Percentiles rank a stretch among this genome's conserved stretches.
Conservation (phyloP, 768 basidiomycete species). For the Kwoniella shandongensis region DNA sequence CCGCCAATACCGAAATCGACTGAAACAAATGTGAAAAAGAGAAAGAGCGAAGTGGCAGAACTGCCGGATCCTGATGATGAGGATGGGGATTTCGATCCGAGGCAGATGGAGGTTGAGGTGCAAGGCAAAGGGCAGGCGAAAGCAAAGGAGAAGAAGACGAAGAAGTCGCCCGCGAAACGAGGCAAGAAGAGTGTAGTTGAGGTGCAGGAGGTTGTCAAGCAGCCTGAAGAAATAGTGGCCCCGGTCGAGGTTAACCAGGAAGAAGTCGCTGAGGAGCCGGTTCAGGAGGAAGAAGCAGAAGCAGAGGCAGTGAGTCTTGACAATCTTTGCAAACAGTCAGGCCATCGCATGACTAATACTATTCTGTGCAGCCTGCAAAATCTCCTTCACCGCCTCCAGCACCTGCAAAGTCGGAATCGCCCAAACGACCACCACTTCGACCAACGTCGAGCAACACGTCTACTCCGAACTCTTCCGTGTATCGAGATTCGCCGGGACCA, state of each 20-base stretch:
- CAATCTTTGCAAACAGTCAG: neutral
- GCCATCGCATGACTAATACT: neutral
- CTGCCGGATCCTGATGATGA: neutral
- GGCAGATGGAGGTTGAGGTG: neutral
- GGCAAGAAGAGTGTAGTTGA: constrained; percentile 8
- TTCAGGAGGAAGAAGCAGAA: constrained; percentile 2
- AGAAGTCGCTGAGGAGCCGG: neutral
- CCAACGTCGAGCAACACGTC: constrained; percentile 18
- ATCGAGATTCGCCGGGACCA: constrained; percentile 38
- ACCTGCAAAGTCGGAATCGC: constrained; percentile 7
- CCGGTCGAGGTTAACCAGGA: neutral
- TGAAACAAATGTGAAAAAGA: constrained; percentile 7
- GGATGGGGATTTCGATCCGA: constrained; percentile 9
- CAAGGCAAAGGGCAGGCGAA: constrained; percentile 11
- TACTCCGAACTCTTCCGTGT: constrained; percentile 4
- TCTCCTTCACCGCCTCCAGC: constrained; percentile 8
- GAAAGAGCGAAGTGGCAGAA: constrained; percentile 11
- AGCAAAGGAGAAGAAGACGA: constrained; percentile 12
- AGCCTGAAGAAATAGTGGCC: constrained; percentile 3
- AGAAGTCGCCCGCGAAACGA: constrained; percentile 8
- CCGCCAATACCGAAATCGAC: constrained; percentile 1
- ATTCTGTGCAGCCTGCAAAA: constrained; percentile 3
- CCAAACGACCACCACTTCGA: constrained; percentile 12
- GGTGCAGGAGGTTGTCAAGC: constrained; percentile 7
- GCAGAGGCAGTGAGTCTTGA: neutral